Conservation (phyloP, 441 rosid genomes). For the Populus hybrid region DNA sequence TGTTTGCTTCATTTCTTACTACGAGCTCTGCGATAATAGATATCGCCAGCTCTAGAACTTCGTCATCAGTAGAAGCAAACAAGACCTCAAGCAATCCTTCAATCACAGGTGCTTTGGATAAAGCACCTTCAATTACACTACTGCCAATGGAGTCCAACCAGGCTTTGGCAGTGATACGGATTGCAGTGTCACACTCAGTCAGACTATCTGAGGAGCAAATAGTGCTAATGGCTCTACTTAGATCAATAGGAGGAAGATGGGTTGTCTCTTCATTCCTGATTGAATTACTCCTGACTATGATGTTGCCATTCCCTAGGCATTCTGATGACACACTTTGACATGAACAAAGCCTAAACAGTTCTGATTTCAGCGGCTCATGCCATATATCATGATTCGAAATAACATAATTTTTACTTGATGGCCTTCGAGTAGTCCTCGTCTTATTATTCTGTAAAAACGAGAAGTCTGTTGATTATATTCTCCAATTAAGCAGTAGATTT, state of each 20-base stretch:
- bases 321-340: slow-evolving; percentile 41
- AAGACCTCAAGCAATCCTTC: slow-evolving; percentile 50
- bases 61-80: slow-evolving; percentile 48
- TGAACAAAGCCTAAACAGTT: slow-evolving; percentile 25
- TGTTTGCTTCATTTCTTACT: slow-evolving; percentile 24
- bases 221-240: slow-evolving; percentile 33
- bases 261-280: slow-evolving; percentile 11
- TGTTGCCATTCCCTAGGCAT: slow-evolving; percentile 30
- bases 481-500: slow-evolving; percentile 4
- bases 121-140: slow-evolving; percentile 8
- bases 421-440: slow-evolving; percentile 20
- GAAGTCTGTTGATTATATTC: slow-evolving; percentile 10
- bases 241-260: slow-evolving; percentile 26
- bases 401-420: slow-evolving; percentile 24
- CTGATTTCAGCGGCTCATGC: slow-evolving; percentile 30
- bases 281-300: slow-evolving; percentile 18
- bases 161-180: slow-evolving; percentile 35
- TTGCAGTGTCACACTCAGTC: slow-evolving; percentile 43
- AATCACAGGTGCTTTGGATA: slow-evolving; percentile 34
- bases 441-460: slow-evolving; percentile 27
- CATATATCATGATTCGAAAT: slow-evolving; percentile 16
- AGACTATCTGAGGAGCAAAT: slow-evolving; percentile 41
- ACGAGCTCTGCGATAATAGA: slow-evolving; percentile 49
- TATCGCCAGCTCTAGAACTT: slow-evolving; percentile 46
- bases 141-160: slow-evolving; percentile 48